Evolutionary conservation across 2,329 filamentous ascomycete genomes (phyloP), one percentile per base, ranked within the genome.

Genomic region (Verticillium longisporum): DNA sequence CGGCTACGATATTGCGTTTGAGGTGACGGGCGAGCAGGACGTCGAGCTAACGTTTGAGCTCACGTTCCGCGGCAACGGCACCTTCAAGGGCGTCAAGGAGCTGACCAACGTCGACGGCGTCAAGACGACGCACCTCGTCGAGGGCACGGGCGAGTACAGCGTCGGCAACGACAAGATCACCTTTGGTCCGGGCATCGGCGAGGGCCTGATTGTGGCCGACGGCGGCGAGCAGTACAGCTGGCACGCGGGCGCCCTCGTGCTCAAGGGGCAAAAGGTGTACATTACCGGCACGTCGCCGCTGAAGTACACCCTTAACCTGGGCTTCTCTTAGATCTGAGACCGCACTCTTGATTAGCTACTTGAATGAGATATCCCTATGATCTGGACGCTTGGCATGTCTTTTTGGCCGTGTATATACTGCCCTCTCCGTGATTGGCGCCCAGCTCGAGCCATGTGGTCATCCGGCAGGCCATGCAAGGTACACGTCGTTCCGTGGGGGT

Each of bases 1-100:
- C 5, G 64, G 64, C 13, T 66, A 64, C 32, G 63, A 65, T 32
- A 55, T 66, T 6, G 33, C 38, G 13, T 65, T 66, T 38, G 63
- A 66, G 56, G 63, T 65, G 7, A 62, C 63, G 5, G 65, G 65
- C 45, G 65, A 66, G 60, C 56, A 57, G 10, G 62, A 66, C 41
- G 65, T 66, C 18, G 65, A 65, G 53, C 34, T 66, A 41, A 66
- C 63, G n/a, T 38, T 65, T 18, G 65, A 66, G 63, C 58, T 66
- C 15, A 65, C 63, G 26, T 66, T 66, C 57, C 36, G 65, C 13
- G 33, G 26, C 31, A 56, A 56, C 36, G 65, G 65, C 1, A 60
- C 56, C 34, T 64, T 66, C 58, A 60, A 56, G 31, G 61, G 61
- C 21, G 55, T 55, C 15, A 26, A 38, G 34, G 57, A 57, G 38